Conservation (phyloP, 768 basidiomycete species). For the Mycena pura region DNA sequence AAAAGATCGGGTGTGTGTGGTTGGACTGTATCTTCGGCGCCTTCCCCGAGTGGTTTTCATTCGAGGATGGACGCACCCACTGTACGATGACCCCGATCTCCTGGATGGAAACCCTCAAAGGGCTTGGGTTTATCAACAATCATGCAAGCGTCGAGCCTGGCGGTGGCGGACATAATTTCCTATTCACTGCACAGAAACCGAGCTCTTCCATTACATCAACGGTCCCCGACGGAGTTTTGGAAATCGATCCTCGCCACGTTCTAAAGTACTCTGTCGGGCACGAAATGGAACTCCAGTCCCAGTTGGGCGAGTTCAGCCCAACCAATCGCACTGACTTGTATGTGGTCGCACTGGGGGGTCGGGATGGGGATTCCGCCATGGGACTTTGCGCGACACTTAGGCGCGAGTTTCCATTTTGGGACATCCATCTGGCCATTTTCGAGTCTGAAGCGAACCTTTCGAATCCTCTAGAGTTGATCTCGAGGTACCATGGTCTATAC, state of each 20-base stretch:
- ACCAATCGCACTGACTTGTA: background rate
- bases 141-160: too few species aligned
- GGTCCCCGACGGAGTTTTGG: too few species aligned
- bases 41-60: slow-evolving; percentile 16
- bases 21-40: slow-evolving; percentile 7
- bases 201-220: too few species aligned
- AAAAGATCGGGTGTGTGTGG: background rate
- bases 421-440: background rate
- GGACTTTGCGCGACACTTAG: background rate
- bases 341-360: background rate
- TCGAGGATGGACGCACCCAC: background rate
- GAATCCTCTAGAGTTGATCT: background rate
- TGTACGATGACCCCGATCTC: background rate
- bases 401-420: background rate
- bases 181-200: too few species aligned
- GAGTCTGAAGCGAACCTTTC: background rate
- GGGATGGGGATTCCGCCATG: background rate
- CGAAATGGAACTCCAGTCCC: background rate
- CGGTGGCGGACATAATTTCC: too few species aligned
- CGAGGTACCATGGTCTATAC: background rate
- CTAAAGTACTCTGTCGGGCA: background rate
- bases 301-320: background rate
- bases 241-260: background rate
- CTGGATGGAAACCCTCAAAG: too few species aligned
- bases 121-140: too few species aligned